Percentiles rank a stretch among this genome's conserved stretches.
phyloP scores from a whole-genome alignment of 2,329 filamentous ascomycete species.

The Gyromitra esculenta region DNA sequence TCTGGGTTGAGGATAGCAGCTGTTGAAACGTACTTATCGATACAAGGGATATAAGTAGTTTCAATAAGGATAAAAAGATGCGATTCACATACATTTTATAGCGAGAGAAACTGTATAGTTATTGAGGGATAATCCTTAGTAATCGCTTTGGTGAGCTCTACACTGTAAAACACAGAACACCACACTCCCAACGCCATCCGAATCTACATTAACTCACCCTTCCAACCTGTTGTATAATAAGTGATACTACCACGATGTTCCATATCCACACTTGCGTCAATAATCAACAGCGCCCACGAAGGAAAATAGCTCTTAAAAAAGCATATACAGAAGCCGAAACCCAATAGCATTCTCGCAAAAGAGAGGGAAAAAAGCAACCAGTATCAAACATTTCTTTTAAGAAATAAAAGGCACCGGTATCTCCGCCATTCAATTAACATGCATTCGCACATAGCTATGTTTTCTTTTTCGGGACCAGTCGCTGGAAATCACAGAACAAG shows the following conservation, averaged over 20 bases:
- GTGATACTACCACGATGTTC: background rate
- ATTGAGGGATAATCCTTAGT: too few species aligned
- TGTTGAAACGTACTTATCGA: too few species aligned
- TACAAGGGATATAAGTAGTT: background rate
- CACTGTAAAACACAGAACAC: too few species aligned
- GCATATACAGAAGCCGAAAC: background rate
- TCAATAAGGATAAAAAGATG: background rate
- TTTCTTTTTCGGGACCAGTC: background rate
- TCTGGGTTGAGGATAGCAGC: too few species aligned
- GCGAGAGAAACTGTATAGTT: background rate
- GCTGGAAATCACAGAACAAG: background rate
- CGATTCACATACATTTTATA: background rate
- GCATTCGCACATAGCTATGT: conserved; percentile 1
- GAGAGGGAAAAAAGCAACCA: background rate
- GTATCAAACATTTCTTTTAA: conserved; percentile 4
- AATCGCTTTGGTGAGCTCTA: too few species aligned
- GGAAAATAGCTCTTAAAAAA: background rate
- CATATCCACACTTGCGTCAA: background rate
- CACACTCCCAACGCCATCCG: background rate
- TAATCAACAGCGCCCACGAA: background rate
- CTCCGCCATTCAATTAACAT: conserved; percentile 17
- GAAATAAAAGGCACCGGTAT: conserved; percentile 2
- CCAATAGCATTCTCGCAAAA: background rate
- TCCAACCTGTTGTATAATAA: background rate
- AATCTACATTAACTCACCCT: background rate